Evolutionary conservation across 495 filamentous ascomycete genomes (phyloP), one percentile per base, ranked within the genome.

Genomic region (Terfezia claveryi): DNA sequence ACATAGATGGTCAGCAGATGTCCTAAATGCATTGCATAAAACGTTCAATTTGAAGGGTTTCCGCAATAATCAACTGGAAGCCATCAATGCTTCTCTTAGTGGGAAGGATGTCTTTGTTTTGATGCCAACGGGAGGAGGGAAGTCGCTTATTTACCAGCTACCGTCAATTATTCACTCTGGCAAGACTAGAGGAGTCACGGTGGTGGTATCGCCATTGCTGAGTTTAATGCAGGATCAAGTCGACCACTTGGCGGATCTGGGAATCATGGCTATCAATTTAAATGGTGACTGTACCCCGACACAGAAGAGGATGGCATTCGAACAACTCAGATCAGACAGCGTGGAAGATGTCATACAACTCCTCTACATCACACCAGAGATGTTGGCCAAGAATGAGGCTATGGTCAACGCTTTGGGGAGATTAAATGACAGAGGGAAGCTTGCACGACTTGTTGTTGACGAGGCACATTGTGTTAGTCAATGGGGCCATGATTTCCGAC

Each of bases 381-480:
- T 96, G 92, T 73, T 96, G 36, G 84, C 72, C 64, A 92, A 85
- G 61, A 95, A 76, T 63, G 63, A 73, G 50, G 60, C 62, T 4
- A 77, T 95, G 64, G 66, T 78, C 41, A 71, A 69, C 54, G 72
- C 70, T 8, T 68, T 99, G 23, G 64, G 74, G 38, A 67, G 69
- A 8, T 75, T 99, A 17, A 73, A 91, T 58, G 58, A 58, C 16
- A 76, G 77, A 32, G 67, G 72, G 8, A 82, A 76, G 56, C 76
- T 99, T 11, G 91, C 91, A 10, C 78, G 91, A 38, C 78, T 99
- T 52, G 92, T 96, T 37, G 91, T 99, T 51, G 91, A 99, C 58
- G 91, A 99, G 67, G 91, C 91, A 14, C 91, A 99, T 65, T 99
- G 91, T 66, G 89, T 99, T 23, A 95, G 89, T 67, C 86, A 96